Base-by-base conservation (phyloP, 768 basidiomycete species). In the Trametes cingulata region DNA sequence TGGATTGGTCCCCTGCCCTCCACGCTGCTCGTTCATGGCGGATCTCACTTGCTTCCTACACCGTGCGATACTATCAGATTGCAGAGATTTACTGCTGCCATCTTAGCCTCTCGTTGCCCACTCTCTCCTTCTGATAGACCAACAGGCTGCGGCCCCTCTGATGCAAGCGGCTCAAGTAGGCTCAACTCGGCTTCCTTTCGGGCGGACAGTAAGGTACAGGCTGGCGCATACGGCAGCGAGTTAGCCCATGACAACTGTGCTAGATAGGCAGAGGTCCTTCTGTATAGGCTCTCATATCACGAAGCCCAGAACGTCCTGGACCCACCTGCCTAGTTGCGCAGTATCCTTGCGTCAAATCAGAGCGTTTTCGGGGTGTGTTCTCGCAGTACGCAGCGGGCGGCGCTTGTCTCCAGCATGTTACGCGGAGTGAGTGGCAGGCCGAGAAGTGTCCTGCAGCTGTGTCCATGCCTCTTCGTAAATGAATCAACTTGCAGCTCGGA, bases 291-390 rank as follows among this genome's bases (percentile, higher is more conserved):
- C 43, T 56, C 60, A 61, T 61, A 56, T 61, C 60, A 52, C 48
- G 17, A 24, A 55, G 60, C 35, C 60, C 41, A 61, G 60, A 61
- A 43, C 54, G 42, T 52, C 39, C 60, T 52, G 42, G 60, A 46
- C 54, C 60, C 35, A 50, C 42, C 24, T 40, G 49, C 42, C 19
- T 52, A 41, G 24, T 41, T n/a, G 52, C 41, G 46, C 59, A 54
- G 37, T 35, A 29, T 15, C 3, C 25, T 17, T 33, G 29, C 48
- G 19, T 36, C 10, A 12, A 36, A 33, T 51, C 22, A 29, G 25
- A 36, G 25, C 25, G 39, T 36, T 51, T 56, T 25, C 46, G 60
- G 60, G 60, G 60, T 29, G 47, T 33, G 40, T 37, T 35, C 47
- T 36, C 19, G n/a, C 29, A 29, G 17, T 6, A 19, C 39, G 52